Conservation (phyloP, 441 rosid genomes). For the Hypseocharis bilobata region DNA sequence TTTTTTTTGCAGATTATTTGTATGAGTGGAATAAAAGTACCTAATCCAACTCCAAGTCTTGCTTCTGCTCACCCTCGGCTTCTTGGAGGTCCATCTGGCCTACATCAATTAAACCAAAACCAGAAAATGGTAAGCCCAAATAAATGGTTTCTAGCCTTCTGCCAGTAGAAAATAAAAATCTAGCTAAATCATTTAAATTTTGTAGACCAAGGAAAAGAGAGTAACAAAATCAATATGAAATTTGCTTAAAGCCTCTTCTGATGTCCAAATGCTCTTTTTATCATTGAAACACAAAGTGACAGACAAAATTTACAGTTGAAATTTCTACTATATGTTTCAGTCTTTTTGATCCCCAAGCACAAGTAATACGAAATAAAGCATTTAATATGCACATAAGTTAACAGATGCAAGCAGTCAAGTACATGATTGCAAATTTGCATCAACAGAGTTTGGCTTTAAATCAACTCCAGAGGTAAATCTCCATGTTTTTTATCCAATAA, state of each 20-base stretch:
- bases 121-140: not conserved
- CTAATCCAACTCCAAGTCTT: conserved; percentile 18
- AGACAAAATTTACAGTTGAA: not conserved
- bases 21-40: conserved; percentile 8
- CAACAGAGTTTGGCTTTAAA: not conserved
- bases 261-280: too few species aligned
- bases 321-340: not conserved
- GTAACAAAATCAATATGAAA: not conserved
- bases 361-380: not conserved
- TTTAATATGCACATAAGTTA: not conserved
- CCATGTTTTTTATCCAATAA: not conserved
- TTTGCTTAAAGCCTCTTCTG: not conserved
- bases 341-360: not conserved
- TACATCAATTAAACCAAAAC: conserved; percentile 22
- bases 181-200: conserved; percentile 7
- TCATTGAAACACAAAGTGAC: too few species aligned
- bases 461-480: not conserved
- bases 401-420: not conserved
- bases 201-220: not conserved
- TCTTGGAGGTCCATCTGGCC: conserved; percentile 50
- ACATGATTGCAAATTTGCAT: not conserved
- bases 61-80: conserved; percentile 37
- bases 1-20: conserved; percentile 10
- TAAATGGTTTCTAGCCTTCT: not conserved
- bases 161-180: not conserved